Base-by-base conservation (phyloP, 2,329 filamentous ascomycete genomes). In the Stachybotrys echinatus region DNA sequence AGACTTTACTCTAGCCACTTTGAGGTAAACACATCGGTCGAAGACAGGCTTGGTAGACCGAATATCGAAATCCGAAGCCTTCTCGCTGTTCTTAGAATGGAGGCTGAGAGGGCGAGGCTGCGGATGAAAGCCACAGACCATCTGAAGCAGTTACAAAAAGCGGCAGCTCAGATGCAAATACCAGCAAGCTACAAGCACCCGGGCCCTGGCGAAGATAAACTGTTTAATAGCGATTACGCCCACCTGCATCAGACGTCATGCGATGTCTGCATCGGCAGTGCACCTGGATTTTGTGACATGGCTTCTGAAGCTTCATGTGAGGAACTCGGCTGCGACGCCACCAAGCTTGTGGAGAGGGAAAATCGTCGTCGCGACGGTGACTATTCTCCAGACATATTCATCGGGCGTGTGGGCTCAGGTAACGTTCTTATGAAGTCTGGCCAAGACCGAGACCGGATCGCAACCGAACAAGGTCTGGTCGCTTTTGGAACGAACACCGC, bases 351-450 rank as follows among this genome's bases (percentile, higher is more conserved):
- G 27, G 27, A 7, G 12, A 31, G 27, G 27, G 27, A 31, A 12
- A 6, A 31, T 12, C 27, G 27, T 31, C 7, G 6, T 31, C 27
- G 12, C 27, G 12, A 31, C 27, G 27, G 27, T 31, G 27, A 31
- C 27, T 31, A 7, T 31, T 31, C 12, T 31, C 56, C 54, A 0
- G 23, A 12, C 0, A 50, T 74, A 0, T 65, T 71, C 22, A 56
- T 73, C 12, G 71, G 72, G 0, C 55, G 52, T 0, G 54, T 74
- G 1, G 71, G 61, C 1, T 73, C 70, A 0, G 69, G 61, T 5
- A 62, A 74, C 21, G 59, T 49, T 2, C 65, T 74, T 1, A 61
- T 74, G 48, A 72, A 67, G 21, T 65, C 63, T 2, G 67, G 61
- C 1, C 42, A 58, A 8, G 54, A 65, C 4, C 62, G 73, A 8